These are phyloP conservation scores for Aspergillus biplanus DNA, from an alignment of 495 filamentous ascomycete species.

Conservation along the genomic window DNA sequence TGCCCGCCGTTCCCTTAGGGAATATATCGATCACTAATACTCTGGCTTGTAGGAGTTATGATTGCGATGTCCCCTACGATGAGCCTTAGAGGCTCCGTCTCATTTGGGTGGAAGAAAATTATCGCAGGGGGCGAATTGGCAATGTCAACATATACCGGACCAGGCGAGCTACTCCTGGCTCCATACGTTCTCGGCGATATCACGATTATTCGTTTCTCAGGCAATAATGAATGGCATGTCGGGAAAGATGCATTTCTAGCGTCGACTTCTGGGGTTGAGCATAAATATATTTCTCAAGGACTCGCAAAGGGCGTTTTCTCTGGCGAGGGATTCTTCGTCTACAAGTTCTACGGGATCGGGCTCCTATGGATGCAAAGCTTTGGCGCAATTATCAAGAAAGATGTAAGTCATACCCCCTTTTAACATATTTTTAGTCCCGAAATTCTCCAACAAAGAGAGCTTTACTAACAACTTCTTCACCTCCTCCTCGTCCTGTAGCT, in stretches of 20 bases:
- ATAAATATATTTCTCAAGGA: slow-evolving; percentile 84
- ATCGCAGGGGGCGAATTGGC: slow-evolving; percentile 80
- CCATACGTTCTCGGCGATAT: slow-evolving; percentile 85
- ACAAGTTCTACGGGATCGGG: slow-evolving; percentile 79
- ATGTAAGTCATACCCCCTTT: slow-evolving; percentile 53
- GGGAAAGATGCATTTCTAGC: slow-evolving; percentile 81
- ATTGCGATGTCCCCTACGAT: slow-evolving; percentile 92
- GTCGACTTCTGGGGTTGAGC: slow-evolving; percentile 73
- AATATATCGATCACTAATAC: neutral
- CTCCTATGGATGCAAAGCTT: slow-evolving; percentile 89
- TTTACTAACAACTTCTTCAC: neutral
- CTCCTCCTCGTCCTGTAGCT: slow-evolving; percentile 52
- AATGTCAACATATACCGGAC: slow-evolving; percentile 82
- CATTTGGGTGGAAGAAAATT: slow-evolving; percentile 84
- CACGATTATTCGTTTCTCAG: slow-evolving; percentile 72
- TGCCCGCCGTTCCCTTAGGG: too few species aligned
- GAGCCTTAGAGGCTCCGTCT: slow-evolving; percentile 76
- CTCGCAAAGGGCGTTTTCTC: slow-evolving; percentile 92
- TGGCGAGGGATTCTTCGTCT: slow-evolving; percentile 90
- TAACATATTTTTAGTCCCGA: slow-evolving; percentile 33
- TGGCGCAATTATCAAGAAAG: slow-evolving; percentile 93
- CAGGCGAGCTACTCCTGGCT: slow-evolving; percentile 85
- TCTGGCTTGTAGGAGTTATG: slow-evolving; percentile 66
- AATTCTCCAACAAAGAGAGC: neutral
- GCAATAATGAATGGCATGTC: slow-evolving; percentile 73